Conservation (phyloP, 192 early-diverging fungal genomes). For the Mortierella hygrophila region DNA sequence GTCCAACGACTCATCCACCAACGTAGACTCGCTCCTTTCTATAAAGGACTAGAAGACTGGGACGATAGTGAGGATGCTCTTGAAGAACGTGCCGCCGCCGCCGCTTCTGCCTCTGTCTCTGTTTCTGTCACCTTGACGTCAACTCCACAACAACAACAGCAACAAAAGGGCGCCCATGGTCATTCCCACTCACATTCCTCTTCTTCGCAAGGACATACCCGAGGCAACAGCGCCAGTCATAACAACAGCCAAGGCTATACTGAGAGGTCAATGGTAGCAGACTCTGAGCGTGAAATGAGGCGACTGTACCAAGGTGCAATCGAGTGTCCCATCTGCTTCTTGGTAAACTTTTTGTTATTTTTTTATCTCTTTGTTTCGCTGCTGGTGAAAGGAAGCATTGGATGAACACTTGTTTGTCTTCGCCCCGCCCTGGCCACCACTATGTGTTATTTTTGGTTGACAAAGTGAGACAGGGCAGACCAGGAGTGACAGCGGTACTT, state of each 20-base stretch:
- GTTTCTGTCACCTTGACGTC: neutral
- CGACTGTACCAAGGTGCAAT: conserved; percentile 73
- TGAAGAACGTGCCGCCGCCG: conserved; percentile 49
- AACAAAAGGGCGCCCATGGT: conserved; percentile 1
- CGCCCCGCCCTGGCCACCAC: neutral
- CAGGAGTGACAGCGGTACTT: no score
- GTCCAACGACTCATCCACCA: conserved; percentile 81
- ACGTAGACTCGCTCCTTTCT: conserved; percentile 88
- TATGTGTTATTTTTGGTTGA: neutral
- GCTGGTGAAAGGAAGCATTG: neutral
- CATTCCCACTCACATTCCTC: conserved; percentile 11
- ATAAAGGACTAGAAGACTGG: conserved; percentile 80
- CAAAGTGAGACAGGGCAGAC: neutral
- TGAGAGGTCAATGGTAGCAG: conserved; percentile 15
- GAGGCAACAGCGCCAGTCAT: neutral
- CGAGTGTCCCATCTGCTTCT: conserved; percentile 96
- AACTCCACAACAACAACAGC: conserved; percentile 20
- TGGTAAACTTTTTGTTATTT: conserved; percentile 68
- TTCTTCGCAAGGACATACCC: neutral
- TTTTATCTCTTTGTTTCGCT: neutral
- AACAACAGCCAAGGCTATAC: conserved; percentile 23
- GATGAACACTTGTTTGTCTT: neutral
- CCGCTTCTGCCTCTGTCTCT: conserved; percentile 10
- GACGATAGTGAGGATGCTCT: conserved; percentile 60
- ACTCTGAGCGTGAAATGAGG: conserved; percentile 43